A percentile compares a stretch with the other conserved stretches of the same genome.
These are phyloP conservation scores for Aspergillus fructus DNA, from an alignment of 2,329 filamentous ascomycete genomes.

Conservation along the genomic window DNA sequence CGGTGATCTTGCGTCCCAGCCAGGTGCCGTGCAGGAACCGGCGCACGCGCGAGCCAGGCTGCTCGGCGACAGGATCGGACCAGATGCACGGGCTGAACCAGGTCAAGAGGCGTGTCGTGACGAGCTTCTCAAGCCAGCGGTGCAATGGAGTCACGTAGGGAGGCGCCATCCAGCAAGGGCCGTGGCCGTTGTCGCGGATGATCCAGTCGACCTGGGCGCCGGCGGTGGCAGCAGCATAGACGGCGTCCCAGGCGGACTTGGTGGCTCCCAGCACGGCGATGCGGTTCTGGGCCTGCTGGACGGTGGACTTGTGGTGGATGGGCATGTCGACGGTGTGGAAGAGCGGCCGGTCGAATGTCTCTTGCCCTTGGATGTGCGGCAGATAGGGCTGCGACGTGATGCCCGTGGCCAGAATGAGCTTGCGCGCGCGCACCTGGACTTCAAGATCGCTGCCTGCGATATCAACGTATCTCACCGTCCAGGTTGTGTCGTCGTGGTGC, in stretches of 20 bases:
- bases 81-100: conserved; percentile 76
- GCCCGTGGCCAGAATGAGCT: conserved; percentile 63
- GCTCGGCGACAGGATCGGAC: conserved; percentile 56
- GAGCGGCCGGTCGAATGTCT: conserved; percentile 53
- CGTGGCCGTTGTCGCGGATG: conserved; percentile 43
- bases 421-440: conserved; percentile 33
- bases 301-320: conserved; percentile 29
- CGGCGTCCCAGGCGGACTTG: conserved; percentile 65
- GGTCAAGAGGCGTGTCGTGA: conserved; percentile 65
- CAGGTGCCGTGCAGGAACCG: conserved; percentile 52
- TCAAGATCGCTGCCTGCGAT: not conserved
- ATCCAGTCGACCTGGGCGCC: conserved; percentile 51
- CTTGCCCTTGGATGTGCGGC: conserved; percentile 51
- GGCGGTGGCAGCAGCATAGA: conserved; percentile 56
- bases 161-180: conserved; percentile 41
- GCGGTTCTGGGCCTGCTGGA: conserved; percentile 32
- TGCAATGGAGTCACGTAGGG: conserved; percentile 67
- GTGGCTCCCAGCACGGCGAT: conserved; percentile 57
- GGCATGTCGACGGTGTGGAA: conserved; percentile 59
- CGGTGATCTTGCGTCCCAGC: conserved; percentile 50
- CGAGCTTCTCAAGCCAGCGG: conserved; percentile 66
- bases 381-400: conserved; percentile 59
- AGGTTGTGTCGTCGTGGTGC: conserved; percentile 34
- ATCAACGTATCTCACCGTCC: not conserved
- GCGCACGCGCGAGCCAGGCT: conserved; percentile 52